Base-by-base conservation (phyloP, 1,284 basidiomycete species). In the Ganoderma leucocontextum region DNA sequence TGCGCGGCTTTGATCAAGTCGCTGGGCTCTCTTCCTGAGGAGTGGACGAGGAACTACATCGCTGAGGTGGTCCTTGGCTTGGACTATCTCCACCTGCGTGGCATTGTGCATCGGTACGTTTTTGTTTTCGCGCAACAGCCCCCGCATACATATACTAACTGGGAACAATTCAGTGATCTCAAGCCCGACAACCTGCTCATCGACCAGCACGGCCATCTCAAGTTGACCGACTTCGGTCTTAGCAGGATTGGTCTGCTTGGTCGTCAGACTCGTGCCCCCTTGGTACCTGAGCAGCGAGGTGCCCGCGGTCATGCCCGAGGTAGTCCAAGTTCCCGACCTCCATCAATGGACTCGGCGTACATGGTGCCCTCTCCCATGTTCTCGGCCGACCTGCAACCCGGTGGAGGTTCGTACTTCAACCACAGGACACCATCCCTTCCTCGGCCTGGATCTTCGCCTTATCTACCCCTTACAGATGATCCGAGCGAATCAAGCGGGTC, bases 121-220 rank as follows among this genome's bases (percentile, higher is more conserved):
- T 59, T n/a, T 19, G 81, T 6, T 59, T n/a, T n/a, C 42, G 9
- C 35, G 15, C 36, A 15, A 36, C 9, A n/a, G 10, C n/a, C 66
- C n/a, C 0, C n/a, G 44, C 29, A 22, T 42, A 25, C 49, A 33
- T 47, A 39, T 57, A 29, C 58, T 67, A 29, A 70, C 55, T 55
- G 22, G 29, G 55, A 22, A 60, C 6, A 39, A 36, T 74, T 22
- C 78, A 97, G 97, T 84, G 98, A 99, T 79, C 83, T 99, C 75
- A 99, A 99, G 80, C 97, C 97, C 13, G 97, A 99, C 82, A 99
- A 99, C 78, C 82, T 99, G 58, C 91, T 99, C 47, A 99, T 99
- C 75, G 97, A 99, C 80, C 90, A 95, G 62, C 93, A 96, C 74
- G 97, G 97, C 12, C 97, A 99, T 78, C 85, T 99, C 73, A 99